Percentiles rank a stretch among this genome's conserved stretches.
These are phyloP conservation scores for Pilasporangium apinafurcum DNA, from an alignment of 352 stramenopile species.

Conservation along the genomic window DNA sequence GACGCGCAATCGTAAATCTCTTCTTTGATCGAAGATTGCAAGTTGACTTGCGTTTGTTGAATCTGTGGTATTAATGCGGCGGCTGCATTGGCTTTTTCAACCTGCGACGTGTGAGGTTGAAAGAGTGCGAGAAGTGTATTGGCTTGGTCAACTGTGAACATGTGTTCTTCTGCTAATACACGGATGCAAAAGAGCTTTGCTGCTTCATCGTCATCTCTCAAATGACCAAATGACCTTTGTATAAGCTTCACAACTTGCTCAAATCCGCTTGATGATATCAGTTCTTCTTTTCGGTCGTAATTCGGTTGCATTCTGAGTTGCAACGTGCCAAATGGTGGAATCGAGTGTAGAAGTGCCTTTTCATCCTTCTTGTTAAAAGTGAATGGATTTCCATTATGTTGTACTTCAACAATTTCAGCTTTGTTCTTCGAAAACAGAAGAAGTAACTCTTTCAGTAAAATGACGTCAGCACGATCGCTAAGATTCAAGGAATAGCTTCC, in stretches of 20 bases:
- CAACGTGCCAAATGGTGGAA: slow-evolving; percentile 33
- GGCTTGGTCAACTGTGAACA: slow-evolving; percentile 44
- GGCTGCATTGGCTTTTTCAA: slow-evolving; percentile 61
- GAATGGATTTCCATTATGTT: slow-evolving; percentile 34
- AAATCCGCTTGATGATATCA: slow-evolving; percentile 31
- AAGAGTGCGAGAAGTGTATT: slow-evolving; percentile 58
- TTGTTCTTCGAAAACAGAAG: slow-evolving; percentile 50
- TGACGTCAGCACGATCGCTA: slow-evolving; percentile 34
- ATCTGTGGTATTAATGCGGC: slow-evolving; percentile 66
- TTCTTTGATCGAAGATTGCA: slow-evolving; percentile 8
- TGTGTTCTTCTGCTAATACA: slow-evolving; percentile 54
- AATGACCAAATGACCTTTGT: slow-evolving; percentile 31
- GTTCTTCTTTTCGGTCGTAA: slow-evolving; percentile 51
- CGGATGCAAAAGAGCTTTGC: slow-evolving; percentile 60
- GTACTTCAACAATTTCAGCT: slow-evolving; percentile 39
- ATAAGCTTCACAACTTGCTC: slow-evolving; percentile 30
- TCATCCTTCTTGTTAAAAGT: slow-evolving; percentile 58
- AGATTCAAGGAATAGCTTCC: slow-evolving; percentile 50
- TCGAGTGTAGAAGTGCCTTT: slow-evolving; percentile 27
- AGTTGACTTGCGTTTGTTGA: slow-evolving; percentile 9
- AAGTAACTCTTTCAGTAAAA: slow-evolving; percentile 53
- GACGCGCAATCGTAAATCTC: slow-evolving; percentile 53
- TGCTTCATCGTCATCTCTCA: slow-evolving; percentile 43
- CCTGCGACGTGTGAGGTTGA: slow-evolving; percentile 49
- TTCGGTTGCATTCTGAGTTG: slow-evolving; percentile 57